These are phyloP conservation scores for Ustilago tritici DNA, from an alignment of 1,284 basidiomycete genomes.

Conservation along the genomic window DNA sequence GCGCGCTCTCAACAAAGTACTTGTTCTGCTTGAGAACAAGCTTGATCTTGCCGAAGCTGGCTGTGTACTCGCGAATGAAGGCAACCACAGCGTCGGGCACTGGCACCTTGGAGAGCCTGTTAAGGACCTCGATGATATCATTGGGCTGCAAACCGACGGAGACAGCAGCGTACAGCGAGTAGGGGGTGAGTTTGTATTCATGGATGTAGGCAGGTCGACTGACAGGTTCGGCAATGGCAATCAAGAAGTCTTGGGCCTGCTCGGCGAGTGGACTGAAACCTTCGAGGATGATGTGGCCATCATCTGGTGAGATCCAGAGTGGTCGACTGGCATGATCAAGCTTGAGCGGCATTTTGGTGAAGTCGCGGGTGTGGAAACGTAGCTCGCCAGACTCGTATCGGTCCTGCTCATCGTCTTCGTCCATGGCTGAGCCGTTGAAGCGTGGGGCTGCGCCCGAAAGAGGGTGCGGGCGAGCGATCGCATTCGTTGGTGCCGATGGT, in stretches of 20 bases:
- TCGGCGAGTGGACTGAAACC: slow-evolving; percentile 83
- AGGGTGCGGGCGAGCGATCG: slow-evolving; percentile 42
- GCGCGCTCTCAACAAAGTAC: slow-evolving; percentile 68
- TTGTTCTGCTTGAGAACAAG: slow-evolving; percentile 69
- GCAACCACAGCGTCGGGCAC: slow-evolving; percentile 64
- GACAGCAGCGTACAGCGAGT: slow-evolving; percentile 97
- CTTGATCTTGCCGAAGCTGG: slow-evolving; percentile 69
- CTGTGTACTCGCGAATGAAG: slow-evolving; percentile 67
- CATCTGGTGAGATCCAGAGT: slow-evolving; percentile 68
- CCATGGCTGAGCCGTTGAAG: slow-evolving; percentile 42
- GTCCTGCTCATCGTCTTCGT: slow-evolving; percentile 47
- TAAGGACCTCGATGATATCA: slow-evolving; percentile 92
- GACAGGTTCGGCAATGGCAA: slow-evolving; percentile 98
- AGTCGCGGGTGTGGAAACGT: slow-evolving; percentile 78
- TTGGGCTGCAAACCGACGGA: slow-evolving; percentile 97
- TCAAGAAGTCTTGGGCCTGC: slow-evolving; percentile 97
- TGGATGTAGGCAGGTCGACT: slow-evolving; percentile 98
- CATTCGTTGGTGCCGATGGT: slow-evolving; percentile 8
- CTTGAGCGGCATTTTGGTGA: slow-evolving; percentile 66
- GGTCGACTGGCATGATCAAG: slow-evolving; percentile 65
- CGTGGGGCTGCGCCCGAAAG: slow-evolving; percentile 47
- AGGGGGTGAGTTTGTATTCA: slow-evolving; percentile 98
- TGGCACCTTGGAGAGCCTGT: slow-evolving; percentile 69
- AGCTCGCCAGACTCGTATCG: slow-evolving; percentile 70
- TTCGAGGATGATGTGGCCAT: slow-evolving; percentile 68